Conservation (phyloP, 306 rosid genomes). For the Luffa acutangula region DNA sequence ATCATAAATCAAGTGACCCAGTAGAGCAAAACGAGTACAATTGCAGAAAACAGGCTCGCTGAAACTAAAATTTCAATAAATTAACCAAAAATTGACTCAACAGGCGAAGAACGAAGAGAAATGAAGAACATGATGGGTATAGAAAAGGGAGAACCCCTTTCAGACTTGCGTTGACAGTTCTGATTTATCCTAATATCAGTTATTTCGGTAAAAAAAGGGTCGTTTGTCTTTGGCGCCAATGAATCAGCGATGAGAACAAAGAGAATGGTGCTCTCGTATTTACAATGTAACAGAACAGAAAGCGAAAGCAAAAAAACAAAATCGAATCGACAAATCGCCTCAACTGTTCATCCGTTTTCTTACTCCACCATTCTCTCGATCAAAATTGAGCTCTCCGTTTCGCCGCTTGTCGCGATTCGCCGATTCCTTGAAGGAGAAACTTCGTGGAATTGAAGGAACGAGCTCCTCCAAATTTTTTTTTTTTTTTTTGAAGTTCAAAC, state of each 20-base stretch:
- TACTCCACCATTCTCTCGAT: background rate
- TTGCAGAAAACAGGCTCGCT: background rate
- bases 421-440: background rate
- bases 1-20: background rate
- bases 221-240: conserved; percentile 7
- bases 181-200: background rate
- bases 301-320: conserved; percentile 5
- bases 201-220: background rate
- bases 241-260: background rate
- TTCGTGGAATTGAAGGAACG: background rate
- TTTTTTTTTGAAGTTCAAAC: background rate
- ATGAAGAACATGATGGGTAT: too few relatives aligned
- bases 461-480: background rate
- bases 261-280: background rate
- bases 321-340: background rate
- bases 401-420: background rate
- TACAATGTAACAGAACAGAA: background rate
- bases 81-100: background rate
- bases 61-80: background rate
- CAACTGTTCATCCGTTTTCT: background rate
- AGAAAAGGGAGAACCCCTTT: background rate
- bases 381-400: background rate
- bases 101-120: background rate
- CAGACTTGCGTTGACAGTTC: background rate
- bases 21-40: background rate